Conservation (phyloP, 192 early-diverging fungal species). For the Geosiphon pyriformis region DNA sequence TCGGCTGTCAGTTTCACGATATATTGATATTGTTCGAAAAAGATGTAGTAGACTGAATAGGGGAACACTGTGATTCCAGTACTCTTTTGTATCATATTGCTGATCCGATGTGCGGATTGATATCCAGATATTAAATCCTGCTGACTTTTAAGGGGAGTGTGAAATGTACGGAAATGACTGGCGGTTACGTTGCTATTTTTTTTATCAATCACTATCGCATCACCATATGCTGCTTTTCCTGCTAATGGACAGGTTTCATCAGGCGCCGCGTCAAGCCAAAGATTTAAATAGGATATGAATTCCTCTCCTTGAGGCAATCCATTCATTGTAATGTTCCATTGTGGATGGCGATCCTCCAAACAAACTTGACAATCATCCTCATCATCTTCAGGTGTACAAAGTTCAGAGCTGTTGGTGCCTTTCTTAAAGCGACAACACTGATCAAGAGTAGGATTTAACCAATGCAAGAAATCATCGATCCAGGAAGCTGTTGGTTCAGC, state of each 20-base stretch:
- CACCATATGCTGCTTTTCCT: constrained; percentile 60
- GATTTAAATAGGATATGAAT: constrained; percentile 46
- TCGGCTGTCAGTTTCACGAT: constrained; percentile 46
- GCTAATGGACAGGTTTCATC: constrained; percentile 54
- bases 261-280: constrained; percentile 48
- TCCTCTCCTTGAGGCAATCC: constrained; percentile 50
- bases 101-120: constrained; percentile 51
- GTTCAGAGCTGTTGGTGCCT: constrained; percentile 26
- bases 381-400: constrained; percentile 48
- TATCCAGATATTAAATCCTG: constrained; percentile 54
- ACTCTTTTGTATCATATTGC: constrained; percentile 39
- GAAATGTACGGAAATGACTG: constrained; percentile 58
- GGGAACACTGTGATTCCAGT: constrained; percentile 47
- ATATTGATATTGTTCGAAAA: constrained; percentile 62
- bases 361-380: constrained; percentile 45
- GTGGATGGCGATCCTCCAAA: constrained; percentile 35
- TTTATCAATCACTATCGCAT: constrained; percentile 45
- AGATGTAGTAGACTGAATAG: constrained; percentile 61
- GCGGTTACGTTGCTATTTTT: constrained; percentile 37
- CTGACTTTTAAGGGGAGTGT: constrained; percentile 53
- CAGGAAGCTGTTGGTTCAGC: constrained; percentile 57
- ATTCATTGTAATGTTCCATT: constrained; percentile 54
- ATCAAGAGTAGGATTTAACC: constrained; percentile 54
- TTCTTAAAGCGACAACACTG: constrained; percentile 52
- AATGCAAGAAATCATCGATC: constrained; percentile 62